Evolutionary conservation across 768 basidiomycete genomes (phyloP), one percentile per base, ranked within the genome.

Genomic region (Leucogyrophana mollusca): DNA sequence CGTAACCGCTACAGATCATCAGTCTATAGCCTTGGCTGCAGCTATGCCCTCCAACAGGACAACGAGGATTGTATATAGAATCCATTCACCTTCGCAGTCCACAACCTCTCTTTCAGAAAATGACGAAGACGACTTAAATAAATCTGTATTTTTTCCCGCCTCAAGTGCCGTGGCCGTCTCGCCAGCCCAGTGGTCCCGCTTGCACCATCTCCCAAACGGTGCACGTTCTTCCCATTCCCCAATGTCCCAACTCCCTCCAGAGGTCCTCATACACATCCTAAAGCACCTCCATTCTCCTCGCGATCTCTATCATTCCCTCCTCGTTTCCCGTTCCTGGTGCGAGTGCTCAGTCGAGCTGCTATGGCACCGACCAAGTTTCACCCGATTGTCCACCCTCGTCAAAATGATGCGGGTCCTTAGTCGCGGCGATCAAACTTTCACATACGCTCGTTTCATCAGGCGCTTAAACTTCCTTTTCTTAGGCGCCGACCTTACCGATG

Each of bases 311-410:
- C 72, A 75, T 53, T 77, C 81, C 33, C 76, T 94, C 50, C 82
- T 86, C 46, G 94, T 97, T 21, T 93, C 85, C 16, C 83, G 90
- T 47, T 77, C 82, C 21, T 99, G 95, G 94, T 97, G 93, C 74
- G 87, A 94, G 61, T 96, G 93, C 66, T 84, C 92, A 23, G 93
- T 94, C 34, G 91, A 97, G 65, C 78, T 97, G 17, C 76, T 98
- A 18, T 99, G 94, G 94, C 87, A 93, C 66, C 87, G 90, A 58
- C 94, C 94, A 16, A 73, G 74, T 43, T 82, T 98, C 60, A 72
- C 81, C 20, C 80, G 80, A 47, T 73, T 82, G 46, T 69, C 76
- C 45, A 85, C 87, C 30, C 78, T 96, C 44, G 75, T 83, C 60
- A 83, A 84, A 66, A 85, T 97, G 80, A 79, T 90, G 57, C 71